Evolutionary conservation across 495 filamentous ascomycete species (phyloP), one percentile per base, ranked within the genome.

Genomic region (Penicillium verhagenii): DNA sequence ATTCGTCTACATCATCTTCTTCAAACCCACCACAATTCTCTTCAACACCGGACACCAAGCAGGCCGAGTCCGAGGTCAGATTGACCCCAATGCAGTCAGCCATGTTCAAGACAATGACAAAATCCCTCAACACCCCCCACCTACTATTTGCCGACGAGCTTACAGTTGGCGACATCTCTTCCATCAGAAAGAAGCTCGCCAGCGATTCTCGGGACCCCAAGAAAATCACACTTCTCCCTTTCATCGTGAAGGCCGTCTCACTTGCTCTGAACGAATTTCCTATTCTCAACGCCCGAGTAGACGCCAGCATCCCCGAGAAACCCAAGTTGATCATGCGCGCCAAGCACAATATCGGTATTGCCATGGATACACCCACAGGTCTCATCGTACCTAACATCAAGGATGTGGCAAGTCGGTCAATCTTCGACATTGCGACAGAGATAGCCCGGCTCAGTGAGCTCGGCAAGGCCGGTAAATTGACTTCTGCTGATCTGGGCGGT

Each of bases 81-180:
- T 74, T 99, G 18, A 89, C 90, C 4, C 84, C 83, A 23, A 88
- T 90, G 24, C 94, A 97, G 74, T 75, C 80, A 18, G 86, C 90
- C 64, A 99, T 99, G 95, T 97, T 96, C 83, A 96, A 94, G 71
- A 83, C 84, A n/a, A 99, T 99, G 95, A 97, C 93, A 19, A 83
- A 84, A 38, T 96, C 92, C 16, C 78, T 99, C 57, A 82, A 62
- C 43, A 97, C 93, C 56, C 95, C 94, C 0, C 95, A 97, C 70
- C 95, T 99, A 69, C 82, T 96, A 44, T 99, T 91, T 70, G 85
- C 90, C 11, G 90, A 96, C 68, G 88, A 92, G 66, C 76, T 96
- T 33, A 86, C 91, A 66, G 82, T 96, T 62, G 84, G 85, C 49
- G 72, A 82, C 18, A 78, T 97, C 2, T 83, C 82, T 37, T 72